Percentiles rank a stretch among this genome's conserved stretches.
phyloP scores from a whole-genome alignment of 768 basidiomycete species.

The Mycena galopus region DNA sequence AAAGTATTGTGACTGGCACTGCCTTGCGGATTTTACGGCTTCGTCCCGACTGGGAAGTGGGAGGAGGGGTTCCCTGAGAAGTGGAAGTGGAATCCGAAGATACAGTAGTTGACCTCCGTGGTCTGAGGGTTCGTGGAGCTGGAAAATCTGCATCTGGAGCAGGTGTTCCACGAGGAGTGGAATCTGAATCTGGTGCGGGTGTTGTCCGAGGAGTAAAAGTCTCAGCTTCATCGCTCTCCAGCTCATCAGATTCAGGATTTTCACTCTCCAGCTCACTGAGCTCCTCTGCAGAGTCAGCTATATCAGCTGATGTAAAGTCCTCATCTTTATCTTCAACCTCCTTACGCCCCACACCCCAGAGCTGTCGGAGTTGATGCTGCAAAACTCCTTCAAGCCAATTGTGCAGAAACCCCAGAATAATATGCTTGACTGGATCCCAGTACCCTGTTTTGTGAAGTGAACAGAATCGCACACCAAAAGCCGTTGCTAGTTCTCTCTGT shows the following conservation, averaged over 20 bases:
- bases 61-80: too few species aligned
- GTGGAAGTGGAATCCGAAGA: too few species aligned
- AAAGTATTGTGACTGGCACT: background rate
- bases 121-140: too few species aligned
- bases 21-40: background rate
- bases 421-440: constrained; percentile 35
- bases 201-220: background rate
- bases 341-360: constrained; percentile 36
- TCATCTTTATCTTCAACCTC: background rate
- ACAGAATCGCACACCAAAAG: constrained; percentile 33
- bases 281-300: background rate
- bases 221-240: background rate
- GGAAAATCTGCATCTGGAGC: background rate
- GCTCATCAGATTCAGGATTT: background rate
- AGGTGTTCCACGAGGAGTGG: background rate
- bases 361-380: constrained; percentile 22
- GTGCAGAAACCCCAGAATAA: constrained; percentile 39
- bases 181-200: background rate
- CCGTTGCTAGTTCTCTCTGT: background rate
- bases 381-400: constrained; percentile 36
- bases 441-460: constrained; percentile 17
- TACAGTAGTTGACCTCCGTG: too few species aligned
- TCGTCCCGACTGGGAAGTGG: too few species aligned
- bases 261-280: background rate
- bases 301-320: background rate